Evolutionary conservation across 345 rosid genomes (phyloP).

Genomic region (Pistacia vera): DNA sequence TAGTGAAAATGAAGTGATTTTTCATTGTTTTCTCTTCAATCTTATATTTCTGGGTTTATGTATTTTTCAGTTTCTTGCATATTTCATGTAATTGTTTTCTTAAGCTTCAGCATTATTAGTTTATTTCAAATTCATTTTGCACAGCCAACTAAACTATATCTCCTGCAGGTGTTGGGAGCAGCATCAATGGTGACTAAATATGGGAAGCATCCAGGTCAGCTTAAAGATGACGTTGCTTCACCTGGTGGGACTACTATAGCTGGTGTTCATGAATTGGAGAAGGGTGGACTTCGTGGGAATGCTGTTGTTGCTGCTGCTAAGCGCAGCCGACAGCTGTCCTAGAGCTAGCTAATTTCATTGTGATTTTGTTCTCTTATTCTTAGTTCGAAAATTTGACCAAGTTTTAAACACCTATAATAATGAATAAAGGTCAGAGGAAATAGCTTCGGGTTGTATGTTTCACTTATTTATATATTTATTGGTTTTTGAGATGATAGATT

Average conservation of each 20-base stretch:
- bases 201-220: slow-evolving; percentile 89
- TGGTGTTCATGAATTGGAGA: slow-evolving; percentile 89
- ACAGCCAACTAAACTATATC: neutral
- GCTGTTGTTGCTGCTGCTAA: slow-evolving; percentile 92
- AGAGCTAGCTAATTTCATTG: slow-evolving; percentile 27
- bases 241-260: slow-evolving; percentile 94
- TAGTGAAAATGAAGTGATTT: neutral
- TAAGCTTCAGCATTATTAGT: neutral
- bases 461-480: too few relatives aligned
- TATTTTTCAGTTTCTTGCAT: neutral
- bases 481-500: too few relatives aligned
- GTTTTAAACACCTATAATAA: neutral
- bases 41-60: neutral
- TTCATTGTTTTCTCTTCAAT: neutral
- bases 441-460: neutral
- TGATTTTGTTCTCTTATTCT: neutral
- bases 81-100: neutral
- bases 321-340: slow-evolving; percentile 71
- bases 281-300: slow-evolving; percentile 82
- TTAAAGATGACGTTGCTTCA: slow-evolving; percentile 91
- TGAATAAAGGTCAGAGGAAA: neutral
- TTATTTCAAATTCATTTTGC: neutral
- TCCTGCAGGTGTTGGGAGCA: slow-evolving; percentile 85
- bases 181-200: slow-evolving; percentile 76
- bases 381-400: neutral